Evolutionary conservation across 2,329 filamentous ascomycete genomes (phyloP), one percentile per base, ranked within the genome.

Genomic region (Neocucurbitaria cava): DNA sequence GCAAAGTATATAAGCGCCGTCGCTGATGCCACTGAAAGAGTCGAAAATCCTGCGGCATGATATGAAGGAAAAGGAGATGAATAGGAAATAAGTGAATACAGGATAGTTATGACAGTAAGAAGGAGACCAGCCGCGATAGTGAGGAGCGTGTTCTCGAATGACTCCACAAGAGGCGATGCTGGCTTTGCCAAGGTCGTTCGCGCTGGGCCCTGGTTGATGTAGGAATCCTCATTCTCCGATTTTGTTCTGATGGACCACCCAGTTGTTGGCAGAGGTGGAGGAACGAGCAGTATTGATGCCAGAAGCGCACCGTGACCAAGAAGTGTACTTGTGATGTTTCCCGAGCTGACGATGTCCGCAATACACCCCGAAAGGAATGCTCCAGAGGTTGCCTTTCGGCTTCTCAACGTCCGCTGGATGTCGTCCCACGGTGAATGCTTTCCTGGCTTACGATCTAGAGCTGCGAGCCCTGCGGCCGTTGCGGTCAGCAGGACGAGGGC

Each of bases 401-500:
- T 74, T 23, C 68, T 71, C 11, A 77, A 33, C 1, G 73, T 75
- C 20, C 75, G 66, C 49, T 76, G 70, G 17, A 66, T 43, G 26
- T 65, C 61, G 33, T 73, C 71, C 68, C 61, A 71, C 7, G 62
- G 52, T 4, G 66, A 65, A 45, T 75, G 69, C 31, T 71, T 75
- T 23, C 70, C 70, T 24, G 66, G 70, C 47, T 60, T 72, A 31
- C 65, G 67, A 30, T 71, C 68, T 10, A 71, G 55, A 23, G 62
- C 59, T 18, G 71, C 73, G 20, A 85, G 53, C 7, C 80, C 81
- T 13, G 80, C 78, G 7, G 81, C 77, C 2, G 78, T 59, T 7
- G 79, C 77, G 30, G 80, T 69, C 39, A 86, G 70, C 24, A 86
- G 59, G 2, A 81, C 59, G n/a, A 85, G 70, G 10, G 82, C 81